Evolutionary conservation across 2,329 filamentous ascomycete genomes (phyloP).

Genomic region (Pestalotiopsis sp.): DNA sequence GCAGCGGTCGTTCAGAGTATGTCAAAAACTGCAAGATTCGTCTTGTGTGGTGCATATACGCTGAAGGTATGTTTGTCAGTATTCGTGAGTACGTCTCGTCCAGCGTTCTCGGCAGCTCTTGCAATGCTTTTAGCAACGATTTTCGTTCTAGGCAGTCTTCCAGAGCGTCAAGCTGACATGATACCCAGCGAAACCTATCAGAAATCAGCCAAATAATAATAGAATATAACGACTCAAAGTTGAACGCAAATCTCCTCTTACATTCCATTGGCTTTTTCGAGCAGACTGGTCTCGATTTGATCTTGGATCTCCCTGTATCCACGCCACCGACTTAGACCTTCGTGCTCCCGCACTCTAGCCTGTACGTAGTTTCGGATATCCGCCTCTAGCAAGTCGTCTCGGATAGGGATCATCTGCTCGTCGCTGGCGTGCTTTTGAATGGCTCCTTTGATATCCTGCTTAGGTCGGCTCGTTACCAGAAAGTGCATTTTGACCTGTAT

Average conservation of each 20-base stretch:
- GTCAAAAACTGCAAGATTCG: conserved; percentile 24
- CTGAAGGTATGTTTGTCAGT: conserved; percentile 12
- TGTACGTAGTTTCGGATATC: conserved; percentile 32
- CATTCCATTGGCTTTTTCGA: conserved; percentile 20
- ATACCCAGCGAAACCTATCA: conserved; percentile 26
- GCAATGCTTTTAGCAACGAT: conserved; percentile 10
- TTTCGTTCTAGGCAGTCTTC: conserved; percentile 17
- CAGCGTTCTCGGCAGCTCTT: conserved; percentile 18
- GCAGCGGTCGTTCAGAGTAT: conserved; percentile 28
- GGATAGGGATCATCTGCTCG: conserved; percentile 23
- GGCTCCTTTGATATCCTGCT: conserved; percentile 25
- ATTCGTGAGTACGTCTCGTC: conserved; percentile 23
- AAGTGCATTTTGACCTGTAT: conserved; percentile 17
- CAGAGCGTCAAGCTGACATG: conserved; percentile 22
- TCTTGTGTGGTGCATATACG: conserved; percentile 6
- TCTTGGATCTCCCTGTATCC: conserved; percentile 20
- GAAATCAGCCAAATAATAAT: background rate
- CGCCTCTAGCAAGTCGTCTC: conserved; percentile 20
- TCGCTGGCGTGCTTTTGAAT: conserved; percentile 18
- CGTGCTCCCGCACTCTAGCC: conserved; percentile 21
- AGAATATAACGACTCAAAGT: background rate
- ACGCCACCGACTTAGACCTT: conserved; percentile 29
- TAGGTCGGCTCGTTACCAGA: conserved; percentile 27
- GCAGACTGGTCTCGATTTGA: conserved; percentile 25
- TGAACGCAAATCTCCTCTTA: background rate